Evolutionary conservation across 108 stramenopile genomes (phyloP), one percentile per base, ranked within the genome.

Genomic region (Skeletonema costatum): DNA sequence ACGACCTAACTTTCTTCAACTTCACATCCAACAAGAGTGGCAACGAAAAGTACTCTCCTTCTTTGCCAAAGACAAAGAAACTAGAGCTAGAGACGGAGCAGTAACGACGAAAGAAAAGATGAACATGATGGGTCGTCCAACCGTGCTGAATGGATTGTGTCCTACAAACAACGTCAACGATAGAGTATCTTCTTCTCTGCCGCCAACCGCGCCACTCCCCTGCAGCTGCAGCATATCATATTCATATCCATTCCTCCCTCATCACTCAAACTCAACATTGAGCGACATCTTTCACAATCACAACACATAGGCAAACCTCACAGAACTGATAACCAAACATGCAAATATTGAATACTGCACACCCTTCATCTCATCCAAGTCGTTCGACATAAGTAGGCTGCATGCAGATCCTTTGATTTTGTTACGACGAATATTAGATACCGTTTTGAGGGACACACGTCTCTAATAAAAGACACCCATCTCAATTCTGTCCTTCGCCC

Each of bases 81-180:
- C 42, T 4, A 60, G 25, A 10, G 78, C 71, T 25, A 25, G 25
- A 25, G 0, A 0, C 25, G 78, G 78, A 50, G 66, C 60, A 9
- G 78, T 79, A 16, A 79, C 71, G 14, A 79, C 48, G 25, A 79
- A 79, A 0, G 71, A 66, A 62, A 79, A 79, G 30, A 73, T 79
- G 66, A 79, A 79, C 71, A 79, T 73, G 66, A 79, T 79, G 17
- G 78, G 78, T 25, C 25, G 25, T 17, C 78, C 78, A 7, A 79
- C 31, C 3, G 71, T 61, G 13, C 60, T 64, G 36, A 79, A 79
- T 11, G 78, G 66, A 63, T 62, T 48, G 2, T 39, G 66, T 17
- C 78, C 78, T 4, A 79, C 58, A 29, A 71, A 51, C 78, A 71
- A 73, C 4, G n/a, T n/a, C n/a, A n/a, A n/a, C n/a, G 66, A 66